A percentile compares a stretch with the other conserved stretches of the same genome.
Conservation (phyloP, 1,139 yeast genomes). For the Sugiyamaella novakii region DNA sequence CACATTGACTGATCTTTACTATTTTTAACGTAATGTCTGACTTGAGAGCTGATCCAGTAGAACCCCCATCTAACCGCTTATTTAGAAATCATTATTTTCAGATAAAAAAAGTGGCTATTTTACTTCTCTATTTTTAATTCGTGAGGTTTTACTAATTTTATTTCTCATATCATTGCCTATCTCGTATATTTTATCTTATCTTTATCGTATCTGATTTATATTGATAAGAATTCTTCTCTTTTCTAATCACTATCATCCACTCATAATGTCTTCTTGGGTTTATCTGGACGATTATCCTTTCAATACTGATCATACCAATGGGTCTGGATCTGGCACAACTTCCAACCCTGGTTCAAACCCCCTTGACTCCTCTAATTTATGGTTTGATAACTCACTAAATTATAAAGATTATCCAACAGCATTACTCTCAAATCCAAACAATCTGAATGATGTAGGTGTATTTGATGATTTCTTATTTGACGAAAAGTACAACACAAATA, state of each 20-base stretch:
- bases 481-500: background rate
- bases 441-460: constrained; percentile 10
- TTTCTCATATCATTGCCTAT: background rate
- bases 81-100: too few relatives aligned
- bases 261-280: constrained; percentile 15
- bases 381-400: constrained; percentile 13
- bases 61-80: too few relatives aligned
- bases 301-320: constrained; percentile 6
- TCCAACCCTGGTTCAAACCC: background rate
- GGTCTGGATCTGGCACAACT: constrained; percentile 10
- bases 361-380: constrained; percentile 3
- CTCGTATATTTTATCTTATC: background rate
- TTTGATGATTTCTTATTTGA: constrained; percentile 16
- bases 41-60: too few relatives aligned
- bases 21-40: constrained; percentile 7
- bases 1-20: constrained; percentile 4
- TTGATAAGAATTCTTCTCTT: background rate
- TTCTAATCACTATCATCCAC: background rate
- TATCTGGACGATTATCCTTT: constrained; percentile 18
- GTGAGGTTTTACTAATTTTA: background rate
- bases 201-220: background rate
- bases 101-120: too few relatives aligned
- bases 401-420: constrained; percentile 15
- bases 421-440: constrained; percentile 8
- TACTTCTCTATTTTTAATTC: background rate